phyloP scores from a whole-genome alignment of 805 yeast genomes.

The Saturnispora galanensis region DNA sequence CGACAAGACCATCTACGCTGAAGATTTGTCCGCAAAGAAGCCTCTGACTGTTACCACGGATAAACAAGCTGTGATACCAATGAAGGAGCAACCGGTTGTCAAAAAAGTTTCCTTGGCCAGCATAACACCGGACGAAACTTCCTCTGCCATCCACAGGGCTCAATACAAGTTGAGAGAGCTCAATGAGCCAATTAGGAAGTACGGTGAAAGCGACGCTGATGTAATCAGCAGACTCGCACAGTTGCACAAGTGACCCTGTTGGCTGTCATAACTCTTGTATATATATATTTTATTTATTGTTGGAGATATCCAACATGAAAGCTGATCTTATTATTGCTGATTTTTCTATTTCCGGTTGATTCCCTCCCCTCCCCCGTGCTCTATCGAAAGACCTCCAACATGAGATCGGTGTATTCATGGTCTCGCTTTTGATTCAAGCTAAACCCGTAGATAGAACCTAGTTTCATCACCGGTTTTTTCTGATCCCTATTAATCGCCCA shows the following conservation, averaged over 20 bases:
- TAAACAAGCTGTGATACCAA: background rate
- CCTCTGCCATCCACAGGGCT: constrained; percentile 15
- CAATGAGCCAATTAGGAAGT: constrained; percentile 16
- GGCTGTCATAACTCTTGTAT: background rate
- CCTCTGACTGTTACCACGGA: constrained; percentile 4
- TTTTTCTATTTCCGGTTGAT: too few relatives aligned
- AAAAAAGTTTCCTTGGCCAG: constrained; percentile 1
- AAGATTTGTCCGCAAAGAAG: constrained; percentile 13
- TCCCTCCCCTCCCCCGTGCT: too few relatives aligned
- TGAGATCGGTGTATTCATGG: constrained; percentile 15
- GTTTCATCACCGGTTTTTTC: constrained; percentile 1
- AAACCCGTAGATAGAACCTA: constrained; percentile 13
- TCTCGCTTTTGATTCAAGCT: constrained; percentile 18
- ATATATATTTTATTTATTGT: background rate
- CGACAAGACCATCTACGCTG: constrained; percentile 32
- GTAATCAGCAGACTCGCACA: constrained; percentile 15
- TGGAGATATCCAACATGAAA: background rate
- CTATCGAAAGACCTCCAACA: constrained; percentile 11
- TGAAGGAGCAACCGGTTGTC: background rate
- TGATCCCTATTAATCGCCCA: constrained; percentile 29
- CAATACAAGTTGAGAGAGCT: constrained; percentile 16
- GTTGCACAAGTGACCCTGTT: constrained; percentile 1
- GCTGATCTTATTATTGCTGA: too few relatives aligned
- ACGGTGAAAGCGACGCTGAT: constrained; percentile 19
- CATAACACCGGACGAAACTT: constrained; percentile 9